Conservation (phyloP, 352 stramenopile genomes). For the Globisporangium heterothallicum region DNA sequence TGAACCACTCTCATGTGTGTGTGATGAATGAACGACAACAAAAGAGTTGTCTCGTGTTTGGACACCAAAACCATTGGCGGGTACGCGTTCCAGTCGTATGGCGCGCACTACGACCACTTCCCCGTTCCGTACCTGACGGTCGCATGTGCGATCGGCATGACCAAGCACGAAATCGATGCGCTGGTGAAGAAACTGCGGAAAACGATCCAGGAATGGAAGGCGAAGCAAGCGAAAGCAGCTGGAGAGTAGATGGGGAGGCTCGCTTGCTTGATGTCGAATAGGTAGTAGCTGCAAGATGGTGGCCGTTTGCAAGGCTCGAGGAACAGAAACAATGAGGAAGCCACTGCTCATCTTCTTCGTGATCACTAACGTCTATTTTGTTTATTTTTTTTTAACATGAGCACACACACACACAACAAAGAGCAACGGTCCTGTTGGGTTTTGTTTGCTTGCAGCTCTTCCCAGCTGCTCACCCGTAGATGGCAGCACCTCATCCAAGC, state of each 20-base stretch:
- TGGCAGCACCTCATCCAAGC: too few relatives aligned
- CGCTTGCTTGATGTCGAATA: too few relatives aligned
- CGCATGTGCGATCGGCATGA: slow-evolving; percentile 95
- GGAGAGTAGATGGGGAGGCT: not conserved
- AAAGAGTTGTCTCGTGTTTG: slow-evolving; percentile 84
- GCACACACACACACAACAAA: slow-evolving; percentile 2
- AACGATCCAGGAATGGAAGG: slow-evolving; percentile 83
- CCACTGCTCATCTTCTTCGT: slow-evolving; percentile 3
- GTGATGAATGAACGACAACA: not conserved
- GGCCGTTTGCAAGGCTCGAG: too few relatives aligned
- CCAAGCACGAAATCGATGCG: slow-evolving; percentile 86
- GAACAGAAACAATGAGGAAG: too few relatives aligned
- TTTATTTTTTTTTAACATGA: slow-evolving; percentile 6
- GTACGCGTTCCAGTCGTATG: slow-evolving; percentile 90
- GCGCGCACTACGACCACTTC: slow-evolving; percentile 87
- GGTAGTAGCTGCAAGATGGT: slow-evolving; percentile 3
- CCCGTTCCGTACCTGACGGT: slow-evolving; percentile 94
- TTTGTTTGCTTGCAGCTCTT: slow-evolving; percentile 1
- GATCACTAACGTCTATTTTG: slow-evolving; percentile 10
- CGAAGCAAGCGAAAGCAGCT: slow-evolving; percentile 19
- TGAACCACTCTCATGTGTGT: not conserved
- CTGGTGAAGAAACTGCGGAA: slow-evolving; percentile 92
- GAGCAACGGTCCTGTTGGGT: not conserved
- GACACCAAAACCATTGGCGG: slow-evolving; percentile 88
- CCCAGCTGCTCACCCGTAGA: too few relatives aligned